phyloP scores from a whole-genome alignment of 345 rosid species.

The Eucalyptus pauciflora region DNA sequence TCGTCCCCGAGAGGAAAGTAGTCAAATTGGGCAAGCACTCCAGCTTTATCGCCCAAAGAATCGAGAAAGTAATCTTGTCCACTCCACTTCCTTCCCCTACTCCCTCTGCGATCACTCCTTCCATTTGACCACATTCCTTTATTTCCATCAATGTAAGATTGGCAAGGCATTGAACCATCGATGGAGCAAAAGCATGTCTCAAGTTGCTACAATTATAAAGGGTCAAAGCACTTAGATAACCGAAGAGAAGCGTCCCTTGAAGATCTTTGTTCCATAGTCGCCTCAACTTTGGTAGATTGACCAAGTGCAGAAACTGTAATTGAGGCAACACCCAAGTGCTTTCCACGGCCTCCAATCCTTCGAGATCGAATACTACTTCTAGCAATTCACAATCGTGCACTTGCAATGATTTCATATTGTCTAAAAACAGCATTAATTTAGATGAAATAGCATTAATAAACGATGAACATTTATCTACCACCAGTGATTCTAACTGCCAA shows the following conservation, averaged over 20 bases:
- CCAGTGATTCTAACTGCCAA: neutral
- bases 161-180: neutral
- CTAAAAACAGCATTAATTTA: neutral
- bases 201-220: neutral
- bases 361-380: neutral
- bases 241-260: neutral
- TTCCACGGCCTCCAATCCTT: neutral
- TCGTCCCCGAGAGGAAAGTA: neutral
- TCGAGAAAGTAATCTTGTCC: neutral
- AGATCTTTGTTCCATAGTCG: neutral
- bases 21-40: neutral
- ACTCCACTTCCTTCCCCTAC: neutral
- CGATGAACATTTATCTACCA: neutral
- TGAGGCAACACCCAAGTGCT: neutral
- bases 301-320: neutral
- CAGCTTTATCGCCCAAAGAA: neutral
- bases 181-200: neutral
- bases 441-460: neutral
- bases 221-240: neutral
- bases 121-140: neutral
- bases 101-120: neutral
- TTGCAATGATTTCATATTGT: neutral
- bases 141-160: neutral
- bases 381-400: neutral
- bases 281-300: neutral